Base-by-base conservation (phyloP, 176 grass and related monocot genomes). In the Cocos nucifera region DNA sequence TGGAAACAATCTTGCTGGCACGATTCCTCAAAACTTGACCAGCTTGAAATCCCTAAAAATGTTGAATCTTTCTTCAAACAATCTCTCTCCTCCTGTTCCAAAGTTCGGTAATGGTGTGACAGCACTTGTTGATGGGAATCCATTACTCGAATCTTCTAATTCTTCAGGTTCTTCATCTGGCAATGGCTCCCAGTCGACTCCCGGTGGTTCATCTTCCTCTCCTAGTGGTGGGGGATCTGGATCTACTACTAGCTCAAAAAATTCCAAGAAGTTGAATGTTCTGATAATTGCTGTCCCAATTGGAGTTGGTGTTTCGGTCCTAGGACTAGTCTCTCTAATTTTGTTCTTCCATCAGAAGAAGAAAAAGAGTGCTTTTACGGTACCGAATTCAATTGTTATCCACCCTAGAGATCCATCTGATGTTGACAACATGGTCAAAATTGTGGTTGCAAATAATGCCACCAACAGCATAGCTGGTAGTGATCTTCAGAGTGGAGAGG, bases 31-130 rank as follows among this genome's bases (percentile, higher is more conserved):
- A 1, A 83, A 74, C 61, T 80, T 92, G 15, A 61, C 67, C 1
- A 50, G 3, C n/a, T 67, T 92, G 63, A 83, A 64, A 64, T 78
- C 57, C 0, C 73, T 98, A 2, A 49, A 74, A 57, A 56, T 76
- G 20, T 61, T 98, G n/a, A 78, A 98, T 65, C 14, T 98, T 17
- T 83, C 84, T 59, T 81, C 35, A 53, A 98, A 98, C 39, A 59
- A 92, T 68, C 48, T 98, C 30, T 15, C 44, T 0, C 84, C 87
- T 30, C 93, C 93, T 0, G 53, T 92, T 62, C 93, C 93, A 0
- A 7, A 26, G 0, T 98, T 98, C 73, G 53, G 48, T 0, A 61
- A 17, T 12, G 63, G 54, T 1, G 88, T 86, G 9, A 65, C 50
- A 22, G 69, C 92, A 15, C 59, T 78, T 56, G 27, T 80, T 7